Evolutionary conservation across 257 asterid species (phyloP).

Genomic region (Ehretia macrophylla): DNA sequence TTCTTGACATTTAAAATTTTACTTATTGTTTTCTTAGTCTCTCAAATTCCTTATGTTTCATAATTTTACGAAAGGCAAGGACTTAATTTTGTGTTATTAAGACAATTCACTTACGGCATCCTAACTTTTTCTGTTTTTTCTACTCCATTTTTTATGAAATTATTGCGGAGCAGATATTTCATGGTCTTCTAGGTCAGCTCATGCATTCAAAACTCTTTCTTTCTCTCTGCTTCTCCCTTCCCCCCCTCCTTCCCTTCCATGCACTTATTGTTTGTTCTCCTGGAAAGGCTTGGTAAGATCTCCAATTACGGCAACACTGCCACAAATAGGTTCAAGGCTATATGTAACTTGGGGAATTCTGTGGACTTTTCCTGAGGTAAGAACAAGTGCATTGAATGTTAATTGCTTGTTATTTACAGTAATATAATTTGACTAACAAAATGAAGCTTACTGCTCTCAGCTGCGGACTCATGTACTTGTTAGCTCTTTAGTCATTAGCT

Average conservation of each 20-base stretch:
- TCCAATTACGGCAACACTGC: conserved; percentile 82
- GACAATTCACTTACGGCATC: background rate
- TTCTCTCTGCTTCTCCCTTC: background rate
- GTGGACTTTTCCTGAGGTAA: conserved; percentile 78
- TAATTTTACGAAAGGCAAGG: too few relatives aligned
- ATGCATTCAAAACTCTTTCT: background rate
- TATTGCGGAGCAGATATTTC: conserved; percentile 35
- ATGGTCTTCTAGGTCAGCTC: conserved; percentile 40
- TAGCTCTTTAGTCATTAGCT: conserved; percentile 67
- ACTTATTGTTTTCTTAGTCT: too few relatives aligned
- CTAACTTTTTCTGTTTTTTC: conserved; percentile 13
- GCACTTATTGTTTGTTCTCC: background rate
- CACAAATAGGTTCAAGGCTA: conserved; percentile 79
- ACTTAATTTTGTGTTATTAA: background rate
- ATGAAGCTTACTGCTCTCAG: conserved; percentile 16
- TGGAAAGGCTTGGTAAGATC: conserved; percentile 63
- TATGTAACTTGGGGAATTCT: conserved; percentile 89
- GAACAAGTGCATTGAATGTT: background rate
- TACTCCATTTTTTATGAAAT: background rate
- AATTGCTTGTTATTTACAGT: background rate
- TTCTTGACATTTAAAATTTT: too few relatives aligned
- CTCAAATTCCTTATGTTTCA: too few relatives aligned
- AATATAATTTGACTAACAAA: background rate
- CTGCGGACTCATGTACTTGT: conserved; percentile 61
- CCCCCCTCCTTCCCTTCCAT: background rate